These are phyloP conservation scores for Phalaenopsis aphrodite DNA, from an alignment of 106 monocot species.

Conservation along the genomic window DNA sequence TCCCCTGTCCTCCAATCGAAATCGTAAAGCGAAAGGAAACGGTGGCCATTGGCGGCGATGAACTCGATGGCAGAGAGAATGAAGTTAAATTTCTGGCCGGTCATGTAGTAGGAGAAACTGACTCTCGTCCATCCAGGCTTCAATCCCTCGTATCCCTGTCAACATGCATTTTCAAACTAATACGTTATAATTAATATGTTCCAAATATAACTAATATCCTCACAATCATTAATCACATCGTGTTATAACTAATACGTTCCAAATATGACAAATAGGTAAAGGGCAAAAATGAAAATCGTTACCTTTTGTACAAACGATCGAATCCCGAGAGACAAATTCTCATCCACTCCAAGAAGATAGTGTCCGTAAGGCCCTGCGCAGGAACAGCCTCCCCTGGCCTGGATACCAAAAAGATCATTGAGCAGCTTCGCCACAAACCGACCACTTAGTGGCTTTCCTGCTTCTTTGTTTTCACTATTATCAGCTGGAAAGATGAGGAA, in stretches of 20 bases:
- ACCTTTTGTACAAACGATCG: slow-evolving; percentile 28
- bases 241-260: too few relatives aligned
- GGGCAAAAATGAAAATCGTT: too few relatives aligned
- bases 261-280: too few relatives aligned
- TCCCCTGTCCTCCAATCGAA: slow-evolving; percentile 36
- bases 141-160: slow-evolving; percentile 32
- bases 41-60: slow-evolving; percentile 23
- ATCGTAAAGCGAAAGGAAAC: slow-evolving; percentile 31
- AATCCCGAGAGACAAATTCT: slow-evolving; percentile 15
- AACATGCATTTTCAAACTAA: too few relatives aligned
- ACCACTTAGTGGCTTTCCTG: slow-evolving; percentile 26
- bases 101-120: slow-evolving; percentile 40
- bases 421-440: slow-evolving; percentile 39
- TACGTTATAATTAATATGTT: too few relatives aligned
- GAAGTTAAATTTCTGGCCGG: slow-evolving; percentile 24
- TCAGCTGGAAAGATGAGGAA: slow-evolving; percentile 24
- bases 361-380: slow-evolving; percentile 50
- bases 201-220: too few relatives aligned
- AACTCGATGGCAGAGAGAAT: slow-evolving; percentile 26
- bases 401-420: slow-evolving; percentile 44
- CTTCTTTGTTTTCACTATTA: neutral
- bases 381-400: slow-evolving; percentile 37
- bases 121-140: slow-evolving; percentile 45
- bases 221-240: too few relatives aligned
- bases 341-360: slow-evolving; percentile 21